Percentiles rank a stretch among this genome's conserved stretches.
These are phyloP conservation scores for Sporothrix brunneoviolacea DNA, from an alignment of 2,329 filamentous ascomycete species.

Conservation along the genomic window DNA sequence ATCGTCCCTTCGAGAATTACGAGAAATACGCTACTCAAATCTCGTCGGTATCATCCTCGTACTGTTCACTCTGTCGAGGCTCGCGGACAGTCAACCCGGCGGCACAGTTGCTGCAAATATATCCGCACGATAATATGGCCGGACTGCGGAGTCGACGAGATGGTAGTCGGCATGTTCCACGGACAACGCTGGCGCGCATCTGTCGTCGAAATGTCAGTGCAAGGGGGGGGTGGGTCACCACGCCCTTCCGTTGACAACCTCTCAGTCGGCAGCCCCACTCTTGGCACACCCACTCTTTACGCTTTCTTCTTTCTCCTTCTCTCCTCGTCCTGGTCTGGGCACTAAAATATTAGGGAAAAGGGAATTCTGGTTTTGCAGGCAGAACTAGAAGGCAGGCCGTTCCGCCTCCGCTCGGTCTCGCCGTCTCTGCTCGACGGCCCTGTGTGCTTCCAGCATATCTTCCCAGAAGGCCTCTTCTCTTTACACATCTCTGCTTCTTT, in stretches of 20 bases:
- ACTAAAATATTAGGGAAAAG: constrained; percentile 2
- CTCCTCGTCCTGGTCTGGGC: background rate
- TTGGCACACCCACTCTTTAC: background rate
- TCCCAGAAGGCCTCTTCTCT: background rate
- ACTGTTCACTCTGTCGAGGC: background rate
- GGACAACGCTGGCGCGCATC: background rate
- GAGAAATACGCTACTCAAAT: too few species aligned
- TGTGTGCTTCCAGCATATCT: background rate
- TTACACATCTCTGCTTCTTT: too few species aligned
- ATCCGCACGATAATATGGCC: constrained; percentile 3
- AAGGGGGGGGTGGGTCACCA: constrained; percentile 6
- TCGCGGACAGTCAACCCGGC: too few species aligned
- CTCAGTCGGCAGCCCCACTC: constrained; percentile 7
- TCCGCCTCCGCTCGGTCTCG: constrained; percentile 1
- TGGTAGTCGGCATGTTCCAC: too few species aligned
- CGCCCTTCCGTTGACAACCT: constrained; percentile 18
- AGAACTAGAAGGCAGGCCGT: background rate
- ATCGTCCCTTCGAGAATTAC: too few species aligned
- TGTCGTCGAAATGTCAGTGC: too few species aligned
- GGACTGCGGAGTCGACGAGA: too few species aligned
- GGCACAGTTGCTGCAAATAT: constrained; percentile 2
- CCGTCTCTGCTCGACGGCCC: background rate
- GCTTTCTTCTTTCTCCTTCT: constrained; percentile 10
- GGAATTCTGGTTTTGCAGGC: background rate
- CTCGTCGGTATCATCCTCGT: too few species aligned